Conservation (phyloP, 2,329 filamentous ascomycete species). For the Verticillium zaregamsianum region DNA sequence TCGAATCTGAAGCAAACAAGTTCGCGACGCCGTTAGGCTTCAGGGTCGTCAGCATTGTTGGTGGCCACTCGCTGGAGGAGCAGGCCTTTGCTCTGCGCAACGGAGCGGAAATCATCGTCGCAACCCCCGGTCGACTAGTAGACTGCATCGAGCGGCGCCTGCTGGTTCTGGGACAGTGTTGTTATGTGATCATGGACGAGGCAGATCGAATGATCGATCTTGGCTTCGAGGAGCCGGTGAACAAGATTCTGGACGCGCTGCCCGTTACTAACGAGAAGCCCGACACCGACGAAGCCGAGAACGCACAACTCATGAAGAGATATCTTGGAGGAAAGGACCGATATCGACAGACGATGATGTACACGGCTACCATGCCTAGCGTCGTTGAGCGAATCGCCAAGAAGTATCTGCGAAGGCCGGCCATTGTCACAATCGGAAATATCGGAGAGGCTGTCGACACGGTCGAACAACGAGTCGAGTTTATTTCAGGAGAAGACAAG, state of each 20-base stretch:
- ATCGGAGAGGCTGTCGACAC: slow-evolving; percentile 95
- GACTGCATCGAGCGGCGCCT: slow-evolving; percentile 95
- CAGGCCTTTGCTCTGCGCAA: slow-evolving; percentile 87
- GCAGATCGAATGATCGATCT: slow-evolving; percentile 99
- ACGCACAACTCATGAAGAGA: slow-evolving; percentile 77
- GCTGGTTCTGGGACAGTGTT: slow-evolving; percentile 90
- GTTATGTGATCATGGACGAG: slow-evolving; percentile 99
- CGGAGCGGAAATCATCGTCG: slow-evolving; percentile 95
- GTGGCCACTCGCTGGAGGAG: slow-evolving; percentile 91
- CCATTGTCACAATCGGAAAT: slow-evolving; percentile 92
- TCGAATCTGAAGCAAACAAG: slow-evolving; percentile 88
- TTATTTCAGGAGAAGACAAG: slow-evolving; percentile 86
- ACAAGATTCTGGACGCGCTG: slow-evolving; percentile 93
- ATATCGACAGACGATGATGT: slow-evolving; percentile 99
- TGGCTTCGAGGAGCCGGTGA: slow-evolving; percentile 95
- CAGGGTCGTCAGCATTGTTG: slow-evolving; percentile 94
- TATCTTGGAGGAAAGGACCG: slow-evolving; percentile 71
- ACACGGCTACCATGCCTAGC: slow-evolving; percentile 96
- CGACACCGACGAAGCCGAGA: slow-evolving; percentile 86
- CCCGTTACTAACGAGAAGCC: slow-evolving; percentile 94
- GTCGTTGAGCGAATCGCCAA: slow-evolving; percentile 94
- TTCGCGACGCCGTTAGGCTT: slow-evolving; percentile 90
- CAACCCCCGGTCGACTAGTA: slow-evolving; percentile 94
- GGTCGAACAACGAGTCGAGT: slow-evolving; percentile 94
- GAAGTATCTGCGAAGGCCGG: slow-evolving; percentile 89